Base-by-base conservation (phyloP, 371 early-diverging fungal genomes). In the Zychaea mexicana region DNA sequence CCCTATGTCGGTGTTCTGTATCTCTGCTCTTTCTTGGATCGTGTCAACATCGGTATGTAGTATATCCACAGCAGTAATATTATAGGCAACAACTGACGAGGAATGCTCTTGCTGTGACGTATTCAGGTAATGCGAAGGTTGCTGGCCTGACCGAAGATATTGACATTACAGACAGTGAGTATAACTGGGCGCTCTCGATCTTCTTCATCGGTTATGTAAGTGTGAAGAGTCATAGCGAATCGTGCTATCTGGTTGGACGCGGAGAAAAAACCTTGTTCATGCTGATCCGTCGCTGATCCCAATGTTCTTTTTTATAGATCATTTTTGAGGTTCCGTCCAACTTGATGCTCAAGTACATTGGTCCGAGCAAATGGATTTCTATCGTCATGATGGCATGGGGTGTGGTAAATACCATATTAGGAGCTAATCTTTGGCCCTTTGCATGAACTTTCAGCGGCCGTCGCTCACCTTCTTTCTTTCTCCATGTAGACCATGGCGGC, bases 291-390 rank as follows among this genome's bases (percentile, higher is more conserved):
- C n/a, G n/a, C n/a, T n/a, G n/a, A n/a, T n/a, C n/a, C n/a, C 60
- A 24, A 46, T 55, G 24, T 17, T 36, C 19, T 32, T 19, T 45
- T 27, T 45, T 27, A 22, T 76, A 85, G 83, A 76, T 88, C 49
- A 46, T 89, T 32, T 84, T 86, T 60, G 92, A 92, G 64, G 74
- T 89, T 26, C 90, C 92, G 15, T 89, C 89, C 45, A 92, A 92
- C 68, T 71, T 92, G 62, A 64, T 90, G 72, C 75, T 89, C 46
- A 89, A 92, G 60, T 72, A 64, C 2, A 66, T 90, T 46, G 85
- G 88, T 8, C 87, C 92, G 8, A 78, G 82, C 19, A 65, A 68
- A 33, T 90, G 92, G 95, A 86, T 95, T 52, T 85, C 92, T 4
- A 74, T 87, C n/a, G 78, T 85, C 31, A 80, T 81, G 80, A 67